Evolutionary conservation across 1,139 yeast species (phyloP).

Genomic region (Geotrichum fermentans): DNA sequence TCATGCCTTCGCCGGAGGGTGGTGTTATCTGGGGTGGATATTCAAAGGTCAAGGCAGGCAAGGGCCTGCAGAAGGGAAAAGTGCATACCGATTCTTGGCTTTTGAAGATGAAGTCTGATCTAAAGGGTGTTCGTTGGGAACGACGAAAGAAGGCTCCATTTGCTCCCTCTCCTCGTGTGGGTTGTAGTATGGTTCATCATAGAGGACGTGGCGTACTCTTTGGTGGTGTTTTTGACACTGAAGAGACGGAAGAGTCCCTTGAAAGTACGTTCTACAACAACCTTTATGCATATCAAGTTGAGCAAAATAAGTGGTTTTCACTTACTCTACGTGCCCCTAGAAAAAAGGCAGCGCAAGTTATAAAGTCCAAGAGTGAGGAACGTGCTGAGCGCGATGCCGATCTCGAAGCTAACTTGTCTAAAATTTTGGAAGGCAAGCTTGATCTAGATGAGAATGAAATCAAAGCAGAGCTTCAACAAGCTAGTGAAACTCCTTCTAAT

Average conservation of each 20-base stretch:
- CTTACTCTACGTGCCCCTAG: constrained; percentile 61
- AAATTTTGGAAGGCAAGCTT: constrained; percentile 62
- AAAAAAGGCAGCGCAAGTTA: constrained; percentile 42
- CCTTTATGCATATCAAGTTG: constrained; percentile 76
- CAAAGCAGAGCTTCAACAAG: constrained; percentile 40
- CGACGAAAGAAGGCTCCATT: constrained; percentile 84
- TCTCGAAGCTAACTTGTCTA: constrained; percentile 71
- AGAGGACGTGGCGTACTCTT: constrained; percentile 89
- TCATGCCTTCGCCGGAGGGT: constrained; percentile 78
- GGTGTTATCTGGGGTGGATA: constrained; percentile 90
- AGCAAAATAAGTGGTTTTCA: constrained; percentile 84
- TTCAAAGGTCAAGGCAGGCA: constrained; percentile 84
- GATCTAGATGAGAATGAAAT: constrained; percentile 55
- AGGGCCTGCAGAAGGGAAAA: constrained; percentile 87
- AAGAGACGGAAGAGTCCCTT: constrained; percentile 88
- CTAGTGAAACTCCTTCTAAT: constrained; percentile 32
- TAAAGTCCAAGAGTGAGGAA: constrained; percentile 44
- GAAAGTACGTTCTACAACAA: constrained; percentile 82
- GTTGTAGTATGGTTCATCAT: constrained; percentile 83
- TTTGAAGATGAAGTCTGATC: constrained; percentile 79
- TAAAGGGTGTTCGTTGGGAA: constrained; percentile 80
- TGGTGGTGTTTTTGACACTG: constrained; percentile 94
- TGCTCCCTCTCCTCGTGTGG: constrained; percentile 90
- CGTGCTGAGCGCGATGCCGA: constrained; percentile 61
- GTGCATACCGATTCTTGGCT: constrained; percentile 86